phyloP scores from a whole-genome alignment of 257 asterid species.

The Lycium barbarum region DNA sequence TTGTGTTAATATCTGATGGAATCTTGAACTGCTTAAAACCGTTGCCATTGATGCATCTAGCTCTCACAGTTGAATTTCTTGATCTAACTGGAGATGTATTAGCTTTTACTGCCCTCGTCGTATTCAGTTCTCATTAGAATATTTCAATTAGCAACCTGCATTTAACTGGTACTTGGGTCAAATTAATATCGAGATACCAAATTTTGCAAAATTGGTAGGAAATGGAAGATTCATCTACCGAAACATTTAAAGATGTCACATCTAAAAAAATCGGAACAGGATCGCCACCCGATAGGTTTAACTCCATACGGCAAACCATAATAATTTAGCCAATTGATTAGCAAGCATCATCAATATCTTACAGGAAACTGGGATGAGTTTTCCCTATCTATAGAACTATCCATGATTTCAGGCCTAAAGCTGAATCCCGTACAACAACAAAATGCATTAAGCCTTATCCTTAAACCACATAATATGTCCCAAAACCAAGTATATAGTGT shows the following conservation, averaged over 20 bases:
- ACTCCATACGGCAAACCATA: neutral
- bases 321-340: neutral
- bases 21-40: neutral
- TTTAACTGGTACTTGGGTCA: neutral
- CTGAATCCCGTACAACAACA: neutral
- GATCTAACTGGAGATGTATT: neutral
- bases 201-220: neutral
- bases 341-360: neutral
- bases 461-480: neutral
- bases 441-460: neutral
- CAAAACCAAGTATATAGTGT: neutral
- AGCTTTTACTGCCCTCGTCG: neutral
- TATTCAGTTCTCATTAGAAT: neutral
- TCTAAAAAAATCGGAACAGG: neutral
- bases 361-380: neutral
- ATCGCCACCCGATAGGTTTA: neutral
- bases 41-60: neutral
- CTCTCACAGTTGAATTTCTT: neutral
- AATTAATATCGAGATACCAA: neutral
- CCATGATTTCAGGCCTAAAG: neutral
- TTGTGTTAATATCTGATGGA: neutral
- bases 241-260: neutral
- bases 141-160: neutral
- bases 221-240: neutral
- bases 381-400: neutral